Evolutionary conservation across 164 flowering plant genomes (phyloP), one percentile per base, ranked within the genome.

Genomic region (Magnolia officinalis): DNA sequence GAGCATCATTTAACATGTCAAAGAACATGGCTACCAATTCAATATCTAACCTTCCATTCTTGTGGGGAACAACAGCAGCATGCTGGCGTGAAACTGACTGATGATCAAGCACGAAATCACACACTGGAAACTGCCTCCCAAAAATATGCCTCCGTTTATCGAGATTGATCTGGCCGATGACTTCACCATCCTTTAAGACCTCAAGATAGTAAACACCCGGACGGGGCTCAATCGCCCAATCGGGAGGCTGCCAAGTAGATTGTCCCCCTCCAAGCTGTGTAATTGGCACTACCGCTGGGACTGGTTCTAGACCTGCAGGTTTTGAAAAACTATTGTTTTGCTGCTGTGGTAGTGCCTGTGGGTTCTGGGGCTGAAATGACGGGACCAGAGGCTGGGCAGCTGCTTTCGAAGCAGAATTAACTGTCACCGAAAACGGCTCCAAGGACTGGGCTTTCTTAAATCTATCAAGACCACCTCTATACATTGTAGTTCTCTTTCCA

Each of bases 61-160:
- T 94, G 87, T 96, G 99, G 58, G 98, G 97, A 84, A 96, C 80
- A 18, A 96, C 95, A 72, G 91, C 98, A 72, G 98, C 99, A 87
- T 96, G 99, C 80, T 94, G 99, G 31, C 99, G 92, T 8, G 99
- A 96, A 72, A 96, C 96, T 65, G 98, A 94, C 76, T 90, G 98
- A 83, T 96, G 99, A 83, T 96, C 99, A 73, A 96, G 93, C 79
- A 96, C 98, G 81, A 89, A 94, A 86, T 96, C 98, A 81, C 99
- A 94, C n/a, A 86, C 79, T 3, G 82, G 98, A 72, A 81, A 68
- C 80, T 94, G 99, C 81, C 99, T 86, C 52, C 99, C 99, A 77
- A 96, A 96, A 50, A 96, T 86, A 63, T 90, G 90, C 80, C 91
- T 87, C 24, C 93, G 82, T 83, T 84, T 92, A 71, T 91, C 93